A percentile compares a stretch with the other conserved stretches of the same genome.
Evolutionary conservation across 305 asterid genomes (phyloP).

Genomic region (Fraxinus sp.): DNA sequence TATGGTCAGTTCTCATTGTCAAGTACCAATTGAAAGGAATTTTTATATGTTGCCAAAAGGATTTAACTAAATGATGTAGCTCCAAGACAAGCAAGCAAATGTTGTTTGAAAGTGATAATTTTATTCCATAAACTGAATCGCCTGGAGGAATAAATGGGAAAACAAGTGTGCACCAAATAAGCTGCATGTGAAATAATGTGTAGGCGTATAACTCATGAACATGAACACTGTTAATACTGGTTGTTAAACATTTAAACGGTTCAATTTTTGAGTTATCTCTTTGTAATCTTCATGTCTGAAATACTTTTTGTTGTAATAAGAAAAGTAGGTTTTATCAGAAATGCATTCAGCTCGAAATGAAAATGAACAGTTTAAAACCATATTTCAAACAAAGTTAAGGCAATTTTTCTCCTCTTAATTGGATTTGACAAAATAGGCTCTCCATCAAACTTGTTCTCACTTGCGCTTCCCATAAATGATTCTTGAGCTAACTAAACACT

Average conservation of each 20-base stretch:
- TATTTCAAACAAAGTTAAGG: not conserved
- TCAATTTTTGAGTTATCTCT: not conserved
- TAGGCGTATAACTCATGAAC: not conserved
- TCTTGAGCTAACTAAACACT: not conserved
- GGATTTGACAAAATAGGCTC: not conserved
- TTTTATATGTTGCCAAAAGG: not conserved
- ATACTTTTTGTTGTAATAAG: not conserved
- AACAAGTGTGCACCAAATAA: not conserved
- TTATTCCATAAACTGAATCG: not conserved
- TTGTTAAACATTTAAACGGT: not conserved
- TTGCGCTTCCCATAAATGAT: not conserved
- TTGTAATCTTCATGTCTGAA: not conserved
- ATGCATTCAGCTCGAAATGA: not conserved
- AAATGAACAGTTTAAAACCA: not conserved
- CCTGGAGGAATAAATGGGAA: not conserved
- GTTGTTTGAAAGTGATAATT: not conserved
- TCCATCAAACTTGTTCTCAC: not conserved
- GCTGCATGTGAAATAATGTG: not conserved
- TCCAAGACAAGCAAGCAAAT: not conserved
- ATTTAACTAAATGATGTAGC: not conserved
- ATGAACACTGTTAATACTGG: not conserved
- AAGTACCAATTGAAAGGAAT: constrained; percentile 10
- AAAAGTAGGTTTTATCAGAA: not conserved
- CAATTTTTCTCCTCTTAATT: not conserved
- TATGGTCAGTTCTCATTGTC: not conserved